These are phyloP conservation scores for Termitomyces sp. DNA, from an alignment of 768 basidiomycete genomes.

Conservation along the genomic window DNA sequence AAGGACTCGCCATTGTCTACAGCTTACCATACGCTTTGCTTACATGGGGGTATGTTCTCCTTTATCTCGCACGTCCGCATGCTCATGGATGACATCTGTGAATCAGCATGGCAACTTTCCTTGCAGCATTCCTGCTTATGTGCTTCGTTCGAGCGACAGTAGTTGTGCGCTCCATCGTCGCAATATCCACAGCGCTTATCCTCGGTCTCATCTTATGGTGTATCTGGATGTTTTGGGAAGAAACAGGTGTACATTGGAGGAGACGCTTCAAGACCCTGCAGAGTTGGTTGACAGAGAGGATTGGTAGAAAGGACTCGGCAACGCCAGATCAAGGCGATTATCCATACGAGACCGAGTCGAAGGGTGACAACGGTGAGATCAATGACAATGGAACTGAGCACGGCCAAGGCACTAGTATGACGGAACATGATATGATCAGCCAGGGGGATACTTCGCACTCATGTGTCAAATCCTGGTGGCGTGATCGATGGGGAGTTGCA, in stretches of 20 bases:
- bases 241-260: not conserved
- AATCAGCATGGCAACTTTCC: not conserved
- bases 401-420: not conserved
- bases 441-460: not conserved
- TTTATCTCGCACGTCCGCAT: not conserved
- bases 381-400: not conserved
- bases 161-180: not conserved
- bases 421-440: not conserved
- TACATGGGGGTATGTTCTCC: slow-evolving; percentile 3
- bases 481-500: not conserved
- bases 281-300: not conserved
- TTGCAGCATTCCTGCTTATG: slow-evolving; percentile 1
- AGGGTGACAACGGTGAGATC: not conserved
- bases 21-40: slow-evolving; percentile 8
- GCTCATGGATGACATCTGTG: not conserved
- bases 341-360: not conserved
- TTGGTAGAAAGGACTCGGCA: not conserved
- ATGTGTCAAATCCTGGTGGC: not conserved
- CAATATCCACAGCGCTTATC: not conserved
- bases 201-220: not conserved
- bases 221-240: slow-evolving; percentile 1
- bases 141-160: not conserved
- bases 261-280: too few species aligned
- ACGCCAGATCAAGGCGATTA: not conserved
- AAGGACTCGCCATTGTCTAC: slow-evolving; percentile 2